Evolutionary conservation across 352 stramenopile genomes (phyloP), one percentile per base, ranked within the genome.

Genomic region (Globisporangium barbulae): DNA sequence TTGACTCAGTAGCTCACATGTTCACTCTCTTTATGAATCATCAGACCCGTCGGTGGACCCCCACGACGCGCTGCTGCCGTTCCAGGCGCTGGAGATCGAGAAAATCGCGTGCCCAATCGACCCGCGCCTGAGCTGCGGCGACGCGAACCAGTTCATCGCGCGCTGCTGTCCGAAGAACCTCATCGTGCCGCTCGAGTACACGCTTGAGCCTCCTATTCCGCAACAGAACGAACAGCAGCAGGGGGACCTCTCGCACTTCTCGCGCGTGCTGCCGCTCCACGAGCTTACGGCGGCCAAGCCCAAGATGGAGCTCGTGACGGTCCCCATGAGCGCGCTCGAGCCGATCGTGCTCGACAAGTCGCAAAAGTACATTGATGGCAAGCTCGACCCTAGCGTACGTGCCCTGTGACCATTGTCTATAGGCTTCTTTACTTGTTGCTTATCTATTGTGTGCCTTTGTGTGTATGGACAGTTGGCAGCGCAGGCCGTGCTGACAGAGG

Each of bases 71-170:
- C 76, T 96, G 53, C 68, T 65, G 13, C 70, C 78, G 25, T 93
- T 89, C 21, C 78, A 81, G 50, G 68, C 74, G 12, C 70, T 88
- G 10, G 63, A 78, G 39, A 83, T 96, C 39, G 85, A 96, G 55
- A 90, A 92, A 48, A 88, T 93, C 70, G 63, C 70, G 33, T 91
- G 82, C 25, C 79, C 82, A 12, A 92, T 96, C 35, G 87, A 96
- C 39, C 77, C 84, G 19, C 76, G 85, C 7, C 70, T 96, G 59
- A 91, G 79, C 59, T 96, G 88, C 60, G 87, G 87, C 1, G 86
- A 96, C 53, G 88, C 81, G 28, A 96, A 96, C 63, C 87, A 93
- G 65, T 86, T 96, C 33, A 89, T 96, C 45, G 79, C 85, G 2
- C 82, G 87, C 4, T 96, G 88, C 58, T 79, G 71, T 13, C 88